These are phyloP conservation scores for Emergomyces pasteurianus DNA, from an alignment of 2,329 filamentous ascomycete species.

Conservation along the genomic window DNA sequence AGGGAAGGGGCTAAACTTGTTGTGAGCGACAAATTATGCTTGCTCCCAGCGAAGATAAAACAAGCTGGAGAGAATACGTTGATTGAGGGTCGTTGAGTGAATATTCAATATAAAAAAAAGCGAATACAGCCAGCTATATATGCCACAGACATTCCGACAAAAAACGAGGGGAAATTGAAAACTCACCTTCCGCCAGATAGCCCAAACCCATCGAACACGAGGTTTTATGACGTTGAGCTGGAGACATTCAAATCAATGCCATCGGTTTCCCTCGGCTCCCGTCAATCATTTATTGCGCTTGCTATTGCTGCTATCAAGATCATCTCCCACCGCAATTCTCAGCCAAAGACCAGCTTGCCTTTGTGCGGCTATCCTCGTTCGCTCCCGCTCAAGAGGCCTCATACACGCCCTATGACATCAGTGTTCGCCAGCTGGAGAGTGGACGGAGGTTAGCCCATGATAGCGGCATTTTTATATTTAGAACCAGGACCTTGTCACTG, in stretches of 20 bases:
- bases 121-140: neutral
- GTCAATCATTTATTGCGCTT: neutral
- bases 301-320: neutral
- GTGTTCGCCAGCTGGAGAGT: neutral
- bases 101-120: neutral
- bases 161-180: neutral
- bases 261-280: neutral
- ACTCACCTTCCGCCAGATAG: neutral
- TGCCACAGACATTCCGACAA: neutral
- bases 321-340: neutral
- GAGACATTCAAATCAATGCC: neutral
- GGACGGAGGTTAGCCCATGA: too few relatives aligned
- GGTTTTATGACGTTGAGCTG: neutral
- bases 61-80: neutral
- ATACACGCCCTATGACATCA: neutral
- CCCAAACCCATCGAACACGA: neutral
- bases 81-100: neutral
- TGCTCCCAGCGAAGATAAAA: too few relatives aligned
- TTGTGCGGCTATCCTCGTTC: neutral
- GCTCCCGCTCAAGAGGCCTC: neutral
- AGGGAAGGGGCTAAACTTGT: too few relatives aligned
- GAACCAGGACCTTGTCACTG: too few relatives aligned
- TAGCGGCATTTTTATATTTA: too few relatives aligned
- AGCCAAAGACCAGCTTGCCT: neutral
- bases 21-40: too few relatives aligned